These are phyloP conservation scores for Zygosaccharomyces bailii DNA, from an alignment of 805 yeast genomes.

Conservation along the genomic window DNA sequence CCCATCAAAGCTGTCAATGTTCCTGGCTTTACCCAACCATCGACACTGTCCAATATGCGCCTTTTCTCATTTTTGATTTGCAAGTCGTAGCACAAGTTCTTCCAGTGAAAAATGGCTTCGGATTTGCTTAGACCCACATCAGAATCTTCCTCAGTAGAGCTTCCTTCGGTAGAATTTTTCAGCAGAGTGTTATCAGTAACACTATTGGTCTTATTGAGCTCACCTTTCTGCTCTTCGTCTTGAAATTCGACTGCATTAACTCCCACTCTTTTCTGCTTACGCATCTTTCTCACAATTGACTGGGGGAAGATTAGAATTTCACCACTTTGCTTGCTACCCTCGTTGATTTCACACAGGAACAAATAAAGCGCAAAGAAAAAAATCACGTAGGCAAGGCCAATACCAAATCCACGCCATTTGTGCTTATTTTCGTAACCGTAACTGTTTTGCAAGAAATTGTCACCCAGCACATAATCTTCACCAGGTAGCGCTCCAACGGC, in stretches of 20 bases:
- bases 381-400: constrained; percentile 51
- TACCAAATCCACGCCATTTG: constrained; percentile 66
- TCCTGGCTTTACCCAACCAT: constrained; percentile 83
- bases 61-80: constrained; percentile 58
- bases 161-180: constrained; percentile 23
- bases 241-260: constrained; percentile 26
- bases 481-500: constrained; percentile 59
- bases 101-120: constrained; percentile 70
- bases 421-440: constrained; percentile 46
- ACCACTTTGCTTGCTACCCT: constrained; percentile 67
- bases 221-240: constrained; percentile 24
- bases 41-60: constrained; percentile 59
- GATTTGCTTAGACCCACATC: constrained; percentile 34
- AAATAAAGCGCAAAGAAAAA: constrained; percentile 56
- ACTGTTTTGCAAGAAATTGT: constrained; percentile 42
- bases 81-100: constrained; percentile 67
- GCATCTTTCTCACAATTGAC: constrained; percentile 45
- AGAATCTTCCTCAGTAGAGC: constrained; percentile 14
- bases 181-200: constrained; percentile 26
- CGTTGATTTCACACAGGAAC: constrained; percentile 51
- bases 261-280: constrained; percentile 37
- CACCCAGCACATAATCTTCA: constrained; percentile 47
- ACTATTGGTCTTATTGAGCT: constrained; percentile 13
- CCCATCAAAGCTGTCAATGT: constrained; percentile 77
- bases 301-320: constrained; percentile 61